Evolutionary conservation across 495 filamentous ascomycete species (phyloP).

Genomic region (Penicillium salamii): DNA sequence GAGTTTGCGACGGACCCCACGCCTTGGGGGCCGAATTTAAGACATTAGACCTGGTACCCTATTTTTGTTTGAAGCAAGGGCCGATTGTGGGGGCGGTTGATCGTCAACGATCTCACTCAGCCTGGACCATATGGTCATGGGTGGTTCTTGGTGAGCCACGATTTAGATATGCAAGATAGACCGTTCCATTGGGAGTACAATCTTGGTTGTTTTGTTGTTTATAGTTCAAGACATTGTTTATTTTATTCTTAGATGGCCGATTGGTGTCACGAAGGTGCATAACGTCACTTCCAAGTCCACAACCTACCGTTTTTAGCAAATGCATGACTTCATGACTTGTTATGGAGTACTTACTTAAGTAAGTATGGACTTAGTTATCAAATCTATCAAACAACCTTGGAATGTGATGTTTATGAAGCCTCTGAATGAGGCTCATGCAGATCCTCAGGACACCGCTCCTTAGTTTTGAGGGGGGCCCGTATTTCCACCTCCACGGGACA

Average conservation of each 20-base stretch:
- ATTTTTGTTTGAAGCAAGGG: conserved; percentile 12
- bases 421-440: conserved; percentile 10
- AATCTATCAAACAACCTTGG: too few species aligned
- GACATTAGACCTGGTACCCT: conserved; percentile 13
- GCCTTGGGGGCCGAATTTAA: conserved; percentile 12
- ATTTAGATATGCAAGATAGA: conserved; percentile 1
- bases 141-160: not conserved
- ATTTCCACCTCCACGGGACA: not conserved
- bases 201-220: not conserved
- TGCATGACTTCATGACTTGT: not conserved
- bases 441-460: conserved; percentile 23
- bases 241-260: not conserved
- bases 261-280: not conserved
- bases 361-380: too few species aligned
- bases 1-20: not conserved
- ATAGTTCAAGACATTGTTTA: not conserved
- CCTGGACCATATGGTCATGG: not conserved
- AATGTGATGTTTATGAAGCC: not conserved
- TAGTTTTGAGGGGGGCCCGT: conserved; percentile 8
- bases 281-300: too few species aligned
- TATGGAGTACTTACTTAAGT: not conserved
- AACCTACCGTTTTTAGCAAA: not conserved
- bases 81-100: conserved; percentile 8
- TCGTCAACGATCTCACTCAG: not conserved
- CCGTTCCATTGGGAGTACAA: not conserved